These are phyloP conservation scores for Fulvia fulva DNA, from an alignment of 2,329 filamentous ascomycete genomes.

Conservation along the genomic window DNA sequence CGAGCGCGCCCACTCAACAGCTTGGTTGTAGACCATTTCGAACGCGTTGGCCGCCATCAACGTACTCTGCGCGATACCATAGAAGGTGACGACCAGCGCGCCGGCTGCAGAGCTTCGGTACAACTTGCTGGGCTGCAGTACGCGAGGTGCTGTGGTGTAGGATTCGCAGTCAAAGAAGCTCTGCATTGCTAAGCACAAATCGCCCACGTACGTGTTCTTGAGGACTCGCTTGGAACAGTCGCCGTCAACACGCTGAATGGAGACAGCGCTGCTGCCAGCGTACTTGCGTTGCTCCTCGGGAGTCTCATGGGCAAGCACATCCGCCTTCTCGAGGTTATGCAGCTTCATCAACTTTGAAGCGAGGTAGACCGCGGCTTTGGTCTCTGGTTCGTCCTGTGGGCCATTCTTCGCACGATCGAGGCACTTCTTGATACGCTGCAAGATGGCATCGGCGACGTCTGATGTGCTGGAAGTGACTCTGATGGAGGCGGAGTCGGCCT, in stretches of 20 bases:
- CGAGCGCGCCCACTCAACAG: constrained; percentile 15
- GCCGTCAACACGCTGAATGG: constrained; percentile 9
- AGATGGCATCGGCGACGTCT: constrained; percentile 8
- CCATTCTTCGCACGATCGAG: constrained; percentile 6
- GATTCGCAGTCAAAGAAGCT: constrained; percentile 8
- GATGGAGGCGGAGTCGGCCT: constrained; percentile 7
- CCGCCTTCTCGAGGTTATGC: constrained; percentile 16
- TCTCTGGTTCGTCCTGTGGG: constrained; percentile 3
- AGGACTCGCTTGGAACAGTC: constrained; percentile 5
- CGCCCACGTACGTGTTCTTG: background rate
- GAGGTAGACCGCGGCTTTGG: constrained; percentile 7
- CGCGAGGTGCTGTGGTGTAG: background rate
- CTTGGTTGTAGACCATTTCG: constrained; percentile 24
- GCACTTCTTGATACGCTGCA: constrained; percentile 16
- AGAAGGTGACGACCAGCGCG: constrained; percentile 16
- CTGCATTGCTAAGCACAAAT: constrained; percentile 4
- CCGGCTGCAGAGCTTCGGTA: background rate
- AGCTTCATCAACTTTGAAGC: constrained; percentile 13
- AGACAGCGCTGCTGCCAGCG: constrained; percentile 11
- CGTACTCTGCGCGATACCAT: constrained; percentile 26
- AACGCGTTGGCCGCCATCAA: constrained; percentile 24
- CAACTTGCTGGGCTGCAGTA: background rate
- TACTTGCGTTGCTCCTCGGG: constrained; percentile 6
- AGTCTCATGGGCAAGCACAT: constrained; percentile 13
- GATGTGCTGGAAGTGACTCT: background rate